Percentiles rank a stretch among this genome's conserved stretches.
phyloP scores from a whole-genome alignment of 805 yeast species.

The Saccharomyces cerevisiae region DNA sequence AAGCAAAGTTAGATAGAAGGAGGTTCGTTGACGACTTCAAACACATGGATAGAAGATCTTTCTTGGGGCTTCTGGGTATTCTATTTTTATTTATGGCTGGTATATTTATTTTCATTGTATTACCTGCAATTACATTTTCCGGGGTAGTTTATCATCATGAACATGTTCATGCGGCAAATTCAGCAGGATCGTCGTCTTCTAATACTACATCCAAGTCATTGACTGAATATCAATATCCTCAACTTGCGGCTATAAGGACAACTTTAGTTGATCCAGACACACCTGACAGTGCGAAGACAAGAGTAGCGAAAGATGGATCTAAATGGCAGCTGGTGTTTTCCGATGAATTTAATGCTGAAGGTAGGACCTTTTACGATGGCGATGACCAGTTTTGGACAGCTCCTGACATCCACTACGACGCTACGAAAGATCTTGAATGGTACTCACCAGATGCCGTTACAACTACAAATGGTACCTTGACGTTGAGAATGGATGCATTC shows the following conservation, averaged over 20 bases:
- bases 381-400: slow-evolving; percentile 92
- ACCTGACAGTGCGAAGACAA: slow-evolving; percentile 41
- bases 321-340: slow-evolving; percentile 74
- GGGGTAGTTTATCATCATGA: slow-evolving; percentile 43
- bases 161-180: not conserved
- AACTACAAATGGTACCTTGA: slow-evolving; percentile 65
- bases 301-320: slow-evolving; percentile 51
- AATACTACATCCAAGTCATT: slow-evolving; percentile 31
- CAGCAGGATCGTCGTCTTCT: not conserved
- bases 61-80: slow-evolving; percentile 56
- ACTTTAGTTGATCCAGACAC: slow-evolving; percentile 55
- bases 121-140: slow-evolving; percentile 79
- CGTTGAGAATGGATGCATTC: slow-evolving; percentile 70
- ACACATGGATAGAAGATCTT: slow-evolving; percentile 54
- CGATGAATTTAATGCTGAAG: slow-evolving; percentile 85
- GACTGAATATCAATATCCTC: slow-evolving; percentile 43
- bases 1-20: slow-evolving; percentile 73
- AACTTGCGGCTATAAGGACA: slow-evolving; percentile 44
- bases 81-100: slow-evolving; percentile 51
- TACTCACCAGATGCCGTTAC: slow-evolving; percentile 85
- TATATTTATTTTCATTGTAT: slow-evolving; percentile 58
- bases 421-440: slow-evolving; percentile 90
- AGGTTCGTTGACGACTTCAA: slow-evolving; percentile 58
- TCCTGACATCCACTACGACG: slow-evolving; percentile 74
- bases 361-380: slow-evolving; percentile 81